Evolutionary conservation across 768 basidiomycete genomes (phyloP).

Genomic region (Coprinellus micaceus): DNA sequence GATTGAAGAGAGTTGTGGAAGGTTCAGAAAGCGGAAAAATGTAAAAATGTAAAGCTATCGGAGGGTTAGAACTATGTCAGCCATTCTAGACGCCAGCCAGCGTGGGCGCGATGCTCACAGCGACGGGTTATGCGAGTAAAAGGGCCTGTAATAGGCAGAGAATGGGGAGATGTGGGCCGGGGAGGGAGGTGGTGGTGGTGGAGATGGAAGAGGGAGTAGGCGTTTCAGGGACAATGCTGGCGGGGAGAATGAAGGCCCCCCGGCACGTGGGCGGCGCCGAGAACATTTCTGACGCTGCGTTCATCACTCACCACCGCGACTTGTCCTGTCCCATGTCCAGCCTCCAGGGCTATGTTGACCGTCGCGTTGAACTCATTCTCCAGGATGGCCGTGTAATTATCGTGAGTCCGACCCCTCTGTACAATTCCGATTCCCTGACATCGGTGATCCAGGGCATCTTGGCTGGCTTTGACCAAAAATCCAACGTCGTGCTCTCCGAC

Average conservation of each 20-base stretch:
- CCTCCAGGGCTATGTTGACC: slow-evolving; percentile 90
- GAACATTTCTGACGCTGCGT: slow-evolving; percentile 5
- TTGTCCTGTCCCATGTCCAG: slow-evolving; percentile 61
- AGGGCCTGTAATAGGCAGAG: background rate
- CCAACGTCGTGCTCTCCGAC: slow-evolving; percentile 93
- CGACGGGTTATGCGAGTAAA: slow-evolving; percentile 1
- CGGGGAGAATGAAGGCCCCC: background rate
- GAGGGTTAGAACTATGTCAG: background rate
- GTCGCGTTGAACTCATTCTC: slow-evolving; percentile 87
- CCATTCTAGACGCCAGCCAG: background rate
- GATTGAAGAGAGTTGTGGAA: background rate
- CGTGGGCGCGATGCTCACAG: background rate
- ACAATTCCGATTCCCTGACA: slow-evolving; percentile 2
- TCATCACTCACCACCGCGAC: slow-evolving; percentile 12
- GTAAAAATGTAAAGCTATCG: slow-evolving; percentile 1
- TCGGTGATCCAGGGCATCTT: slow-evolving; percentile 64
- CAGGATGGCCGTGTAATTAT: slow-evolving; percentile 96
- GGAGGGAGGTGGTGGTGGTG: background rate
- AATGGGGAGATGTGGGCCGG: background rate
- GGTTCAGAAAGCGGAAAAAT: background rate
- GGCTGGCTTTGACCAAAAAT: slow-evolving; percentile 92
- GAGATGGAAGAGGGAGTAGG: background rate
- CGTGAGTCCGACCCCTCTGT: slow-evolving; percentile 44
- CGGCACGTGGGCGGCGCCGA: slow-evolving; percentile 1
- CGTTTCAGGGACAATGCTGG: slow-evolving; percentile 3